phyloP scores from a whole-genome alignment of 2,329 filamentous ascomycete genomes.

The Alternaria infectoria region DNA sequence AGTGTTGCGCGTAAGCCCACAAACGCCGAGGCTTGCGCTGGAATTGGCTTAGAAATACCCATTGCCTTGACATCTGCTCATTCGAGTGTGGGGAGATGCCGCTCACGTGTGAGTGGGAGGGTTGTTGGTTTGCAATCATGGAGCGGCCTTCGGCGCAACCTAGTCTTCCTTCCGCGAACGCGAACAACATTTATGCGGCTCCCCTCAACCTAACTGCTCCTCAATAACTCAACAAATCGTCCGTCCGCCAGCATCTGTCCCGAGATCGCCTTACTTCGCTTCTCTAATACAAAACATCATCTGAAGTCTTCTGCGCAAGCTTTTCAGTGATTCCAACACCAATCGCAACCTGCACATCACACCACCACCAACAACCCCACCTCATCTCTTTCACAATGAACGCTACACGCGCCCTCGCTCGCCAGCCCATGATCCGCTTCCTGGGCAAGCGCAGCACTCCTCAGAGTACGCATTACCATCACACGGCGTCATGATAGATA shows the following conservation, averaged over 20 bases:
- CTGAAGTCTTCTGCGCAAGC: neutral
- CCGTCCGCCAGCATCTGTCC: neutral
- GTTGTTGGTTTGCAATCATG: conserved; percentile 2
- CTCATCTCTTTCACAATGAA: conserved; percentile 47
- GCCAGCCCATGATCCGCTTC: conserved; percentile 60
- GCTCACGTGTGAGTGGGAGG: conserved; percentile 5
- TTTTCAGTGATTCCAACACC: neutral
- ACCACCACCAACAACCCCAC: conserved; percentile 3
- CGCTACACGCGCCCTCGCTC: conserved; percentile 54
- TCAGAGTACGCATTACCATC: conserved; percentile 45
- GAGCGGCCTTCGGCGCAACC: conserved; percentile 25
- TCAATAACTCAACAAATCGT: conserved; percentile 1
- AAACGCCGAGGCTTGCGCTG: conserved; percentile 10
- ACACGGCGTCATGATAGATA: neutral
- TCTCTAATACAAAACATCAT: neutral
- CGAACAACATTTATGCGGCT: conserved; percentile 30
- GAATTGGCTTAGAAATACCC: conserved; percentile 21
- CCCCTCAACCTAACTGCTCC: conserved; percentile 11
- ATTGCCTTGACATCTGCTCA: conserved; percentile 19
- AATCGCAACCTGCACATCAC: neutral
- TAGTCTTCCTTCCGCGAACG: conserved; percentile 16
- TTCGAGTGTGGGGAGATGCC: conserved; percentile 30
- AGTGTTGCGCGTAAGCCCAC: conserved; percentile 23
- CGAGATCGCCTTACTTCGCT: neutral
- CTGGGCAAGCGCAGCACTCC: conserved; percentile 57